These are phyloP conservation scores for Sedum album DNA, from an alignment of 164 flowering plant species.

Conservation along the genomic window DNA sequence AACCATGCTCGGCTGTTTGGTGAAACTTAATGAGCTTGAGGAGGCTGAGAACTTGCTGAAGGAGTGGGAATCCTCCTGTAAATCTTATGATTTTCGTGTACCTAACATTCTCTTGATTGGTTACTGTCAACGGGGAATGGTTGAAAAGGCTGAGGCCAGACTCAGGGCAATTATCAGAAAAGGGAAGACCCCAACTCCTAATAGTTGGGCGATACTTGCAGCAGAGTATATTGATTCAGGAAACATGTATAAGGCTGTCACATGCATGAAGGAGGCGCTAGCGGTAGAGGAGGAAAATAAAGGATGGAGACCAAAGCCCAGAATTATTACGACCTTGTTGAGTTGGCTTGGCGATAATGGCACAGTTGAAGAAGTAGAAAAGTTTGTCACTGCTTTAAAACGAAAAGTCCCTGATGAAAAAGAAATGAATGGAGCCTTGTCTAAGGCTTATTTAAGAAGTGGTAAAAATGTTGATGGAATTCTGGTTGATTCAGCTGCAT, in stretches of 20 bases:
- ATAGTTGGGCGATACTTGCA: slow-evolving; percentile 29
- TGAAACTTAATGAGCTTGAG: slow-evolving; percentile 36
- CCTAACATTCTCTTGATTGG: slow-evolving; percentile 36
- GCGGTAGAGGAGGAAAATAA: slow-evolving; percentile 18
- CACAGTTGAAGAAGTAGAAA: slow-evolving; percentile 19
- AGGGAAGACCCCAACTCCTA: slow-evolving; percentile 27
- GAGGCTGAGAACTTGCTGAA: slow-evolving; percentile 21
- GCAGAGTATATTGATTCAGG: slow-evolving; percentile 18
- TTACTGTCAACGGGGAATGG: slow-evolving; percentile 23
- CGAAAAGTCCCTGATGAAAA: slow-evolving; percentile 14
- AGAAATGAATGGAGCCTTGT: slow-evolving; percentile 22
- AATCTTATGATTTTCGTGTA: slow-evolving; percentile 31
- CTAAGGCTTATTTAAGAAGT: slow-evolving; percentile 18
- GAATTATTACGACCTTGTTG: slow-evolving; percentile 12
- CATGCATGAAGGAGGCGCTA: slow-evolving; percentile 30
- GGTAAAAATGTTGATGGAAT: slow-evolving; percentile 23
- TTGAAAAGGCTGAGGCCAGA: slow-evolving; percentile 30
- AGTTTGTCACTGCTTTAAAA: slow-evolving; percentile 12
- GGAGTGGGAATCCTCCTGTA: slow-evolving; percentile 36
- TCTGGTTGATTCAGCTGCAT: background rate
- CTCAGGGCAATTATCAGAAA: slow-evolving; percentile 18
- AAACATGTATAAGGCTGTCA: slow-evolving; percentile 23
- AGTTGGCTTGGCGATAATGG: slow-evolving; percentile 21
- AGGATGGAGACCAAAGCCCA: slow-evolving; percentile 26
- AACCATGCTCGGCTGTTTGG: slow-evolving; percentile 27